A percentile compares a stretch with the other conserved stretches of the same genome.
Evolutionary conservation across 176 grass and related monocot genomes (phyloP).

Genomic region (Oryza longistaminata): DNA sequence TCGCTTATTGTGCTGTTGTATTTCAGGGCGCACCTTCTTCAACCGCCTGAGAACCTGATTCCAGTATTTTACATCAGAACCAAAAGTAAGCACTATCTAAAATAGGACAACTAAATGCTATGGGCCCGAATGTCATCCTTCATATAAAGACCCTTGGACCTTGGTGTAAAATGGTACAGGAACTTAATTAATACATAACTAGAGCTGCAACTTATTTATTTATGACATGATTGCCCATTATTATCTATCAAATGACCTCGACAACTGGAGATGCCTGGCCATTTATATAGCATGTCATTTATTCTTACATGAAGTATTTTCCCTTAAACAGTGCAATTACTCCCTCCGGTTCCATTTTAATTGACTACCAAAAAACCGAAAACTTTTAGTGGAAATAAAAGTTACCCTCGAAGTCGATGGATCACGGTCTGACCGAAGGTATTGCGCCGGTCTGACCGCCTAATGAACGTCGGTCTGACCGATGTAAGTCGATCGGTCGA

Average conservation of each 20-base stretch:
- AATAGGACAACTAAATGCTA: background rate
- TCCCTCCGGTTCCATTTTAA: no score
- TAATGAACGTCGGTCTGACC: no score
- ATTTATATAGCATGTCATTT: background rate
- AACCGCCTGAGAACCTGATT: constrained; percentile 78
- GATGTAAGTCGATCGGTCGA: no score
- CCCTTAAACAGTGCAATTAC: background rate
- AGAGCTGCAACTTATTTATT: background rate
- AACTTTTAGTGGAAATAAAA: no score
- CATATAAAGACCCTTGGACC: background rate
- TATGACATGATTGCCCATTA: background rate
- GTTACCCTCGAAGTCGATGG: no score
- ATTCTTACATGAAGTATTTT: background rate
- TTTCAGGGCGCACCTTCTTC: constrained; percentile 68
- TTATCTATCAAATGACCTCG: constrained; percentile 2
- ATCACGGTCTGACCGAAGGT: no score
- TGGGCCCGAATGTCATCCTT: background rate
- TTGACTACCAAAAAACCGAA: no score
- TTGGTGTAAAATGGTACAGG: background rate
- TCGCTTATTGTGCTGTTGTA: constrained; percentile 15
- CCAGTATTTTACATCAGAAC: constrained; percentile 24
- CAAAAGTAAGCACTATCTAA: background rate
- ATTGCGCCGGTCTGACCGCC: no score
- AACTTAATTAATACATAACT: background rate
- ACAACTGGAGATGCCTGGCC: background rate